A percentile compares a stretch with the other conserved stretches of the same genome.
phyloP scores from a whole-genome alignment of 2,329 filamentous ascomycete genomes.

The Calonectria naviculata region DNA sequence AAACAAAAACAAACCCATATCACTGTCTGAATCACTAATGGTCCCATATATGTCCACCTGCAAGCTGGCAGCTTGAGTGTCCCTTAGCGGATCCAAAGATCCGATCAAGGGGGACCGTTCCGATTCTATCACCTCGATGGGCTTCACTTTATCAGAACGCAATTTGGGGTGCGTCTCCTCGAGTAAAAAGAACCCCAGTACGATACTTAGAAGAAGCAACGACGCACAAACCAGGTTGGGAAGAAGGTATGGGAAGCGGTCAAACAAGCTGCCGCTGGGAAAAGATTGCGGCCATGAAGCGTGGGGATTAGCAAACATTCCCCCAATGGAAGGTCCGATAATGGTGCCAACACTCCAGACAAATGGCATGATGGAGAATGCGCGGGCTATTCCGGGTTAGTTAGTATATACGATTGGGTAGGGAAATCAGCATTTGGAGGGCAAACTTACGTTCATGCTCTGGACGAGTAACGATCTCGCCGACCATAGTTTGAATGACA shows the following conservation, averaged over 20 bases:
- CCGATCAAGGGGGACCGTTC: conserved; percentile 81
- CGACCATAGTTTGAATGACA: conserved; percentile 93
- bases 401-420: conserved; percentile 1
- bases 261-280: conserved; percentile 75
- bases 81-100: conserved; percentile 79
- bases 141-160: conserved; percentile 64
- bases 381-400: conserved; percentile 67
- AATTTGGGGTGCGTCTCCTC: conserved; percentile 92
- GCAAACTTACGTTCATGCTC: conserved; percentile 83
- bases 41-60: conserved; percentile 85
- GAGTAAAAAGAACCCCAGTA: conserved; percentile 83
- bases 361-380: conserved; percentile 94
- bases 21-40: conserved; percentile 52
- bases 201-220: conserved; percentile 81
- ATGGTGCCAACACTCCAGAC: conserved; percentile 94
- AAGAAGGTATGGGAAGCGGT: conserved; percentile 84
- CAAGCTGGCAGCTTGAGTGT: conserved; percentile 74
- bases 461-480: conserved; percentile 84
- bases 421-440: background rate
- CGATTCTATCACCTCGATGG: conserved; percentile 62
- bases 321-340: conserved; percentile 88
- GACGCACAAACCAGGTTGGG: conserved; percentile 87
- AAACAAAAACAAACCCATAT: conserved; percentile 32
- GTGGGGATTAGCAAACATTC: conserved; percentile 84
- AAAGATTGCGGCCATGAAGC: conserved; percentile 79